Percentiles rank a stretch among this genome's conserved stretches.
Conservation (phyloP, 2,329 filamentous ascomycete genomes). For the Curvularia spicifera region DNA sequence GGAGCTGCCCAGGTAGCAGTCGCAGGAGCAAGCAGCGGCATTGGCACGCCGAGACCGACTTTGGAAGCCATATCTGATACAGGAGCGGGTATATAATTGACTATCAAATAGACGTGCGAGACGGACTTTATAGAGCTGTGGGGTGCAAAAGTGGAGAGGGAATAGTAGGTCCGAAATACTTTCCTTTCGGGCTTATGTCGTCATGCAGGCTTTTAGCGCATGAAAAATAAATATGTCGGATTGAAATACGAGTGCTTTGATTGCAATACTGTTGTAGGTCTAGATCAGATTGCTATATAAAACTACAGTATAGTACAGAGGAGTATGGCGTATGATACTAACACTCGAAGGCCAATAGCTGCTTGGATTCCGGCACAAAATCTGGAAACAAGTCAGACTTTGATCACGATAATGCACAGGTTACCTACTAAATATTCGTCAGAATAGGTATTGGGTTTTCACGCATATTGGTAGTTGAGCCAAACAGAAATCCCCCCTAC, state of each 20-base stretch:
- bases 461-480: no score
- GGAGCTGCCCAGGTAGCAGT: constrained; percentile 51
- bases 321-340: no score
- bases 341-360: background rate
- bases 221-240: constrained; percentile 6
- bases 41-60: constrained; percentile 43
- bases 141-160: constrained; percentile 9
- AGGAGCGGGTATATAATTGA: constrained; percentile 25
- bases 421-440: background rate
- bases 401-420: background rate
- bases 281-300: background rate
- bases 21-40: constrained; percentile 44
- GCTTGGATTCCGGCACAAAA: background rate
- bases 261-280: background rate
- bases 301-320: background rate
- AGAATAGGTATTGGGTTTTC: background rate
- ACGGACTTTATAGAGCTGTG: constrained; percentile 10
- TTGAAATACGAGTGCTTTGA: background rate
- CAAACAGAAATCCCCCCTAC: no score
- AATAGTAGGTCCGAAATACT: constrained; percentile 9
- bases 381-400: background rate
- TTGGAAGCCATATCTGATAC: constrained; percentile 34
- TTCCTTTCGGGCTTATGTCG: constrained; percentile 15
- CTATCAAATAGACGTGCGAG: constrained; percentile 13
- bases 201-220: constrained; percentile 20